Percentiles rank a stretch among this genome's conserved stretches.
Evolutionary conservation across 768 basidiomycete genomes (phyloP).

Genomic region (Tulasnella sp.): DNA sequence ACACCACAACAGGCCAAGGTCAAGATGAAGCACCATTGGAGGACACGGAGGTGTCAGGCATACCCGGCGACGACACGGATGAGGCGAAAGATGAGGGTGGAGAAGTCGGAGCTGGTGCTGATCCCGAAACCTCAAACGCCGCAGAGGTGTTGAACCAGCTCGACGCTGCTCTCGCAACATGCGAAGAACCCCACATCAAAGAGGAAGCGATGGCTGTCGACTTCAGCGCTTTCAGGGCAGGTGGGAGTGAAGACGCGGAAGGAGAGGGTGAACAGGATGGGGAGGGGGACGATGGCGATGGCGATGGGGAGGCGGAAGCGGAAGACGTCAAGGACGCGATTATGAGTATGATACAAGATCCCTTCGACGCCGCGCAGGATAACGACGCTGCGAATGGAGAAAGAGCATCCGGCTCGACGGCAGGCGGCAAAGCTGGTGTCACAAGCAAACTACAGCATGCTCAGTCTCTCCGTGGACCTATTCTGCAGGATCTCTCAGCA

Average conservation of each 20-base stretch:
- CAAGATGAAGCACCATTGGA: constrained; percentile 36
- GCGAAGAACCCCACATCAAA: constrained; percentile 16
- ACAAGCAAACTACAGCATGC: not conserved
- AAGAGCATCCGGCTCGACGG: not conserved
- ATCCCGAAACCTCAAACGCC: not conserved
- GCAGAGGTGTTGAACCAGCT: constrained; percentile 2
- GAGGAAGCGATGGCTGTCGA: constrained; percentile 12
- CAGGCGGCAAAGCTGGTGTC: not conserved
- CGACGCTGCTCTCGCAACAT: constrained; percentile 9
- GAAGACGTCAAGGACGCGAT: not conserved
- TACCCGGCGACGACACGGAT: not conserved
- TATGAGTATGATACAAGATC: not conserved
- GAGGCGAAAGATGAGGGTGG: not conserved
- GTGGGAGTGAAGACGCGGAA: constrained; percentile 11
- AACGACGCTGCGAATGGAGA: not conserved
- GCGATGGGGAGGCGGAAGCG: constrained; percentile 9
- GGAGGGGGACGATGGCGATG: constrained; percentile 17
- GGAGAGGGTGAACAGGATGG: constrained; percentile 16
- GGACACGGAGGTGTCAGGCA: not conserved
- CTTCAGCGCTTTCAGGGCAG: constrained; percentile 8
- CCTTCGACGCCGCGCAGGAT: not conserved
- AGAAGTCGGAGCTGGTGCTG: not conserved
- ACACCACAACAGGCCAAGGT: constrained; percentile 18
- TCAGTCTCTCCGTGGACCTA: constrained; percentile 13
- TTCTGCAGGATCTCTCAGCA: constrained; percentile 12